Base-by-base conservation (phyloP, 2,329 filamentous ascomycete genomes). In the Phaeophleospora eucalypticola region DNA sequence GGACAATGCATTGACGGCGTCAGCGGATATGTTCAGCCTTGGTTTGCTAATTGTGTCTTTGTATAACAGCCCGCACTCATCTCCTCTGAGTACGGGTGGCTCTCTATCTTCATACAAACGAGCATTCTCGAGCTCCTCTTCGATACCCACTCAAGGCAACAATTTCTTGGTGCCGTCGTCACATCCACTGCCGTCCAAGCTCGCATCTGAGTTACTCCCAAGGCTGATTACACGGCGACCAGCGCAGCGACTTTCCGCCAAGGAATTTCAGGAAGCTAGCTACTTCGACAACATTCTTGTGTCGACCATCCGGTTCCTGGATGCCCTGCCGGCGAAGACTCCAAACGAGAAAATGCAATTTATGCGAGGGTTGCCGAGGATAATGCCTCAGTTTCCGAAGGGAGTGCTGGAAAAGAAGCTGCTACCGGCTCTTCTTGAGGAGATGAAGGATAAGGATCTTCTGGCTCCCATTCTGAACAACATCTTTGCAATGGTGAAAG, bases 271-370 rank as follows among this genome's bases (percentile, higher is more conserved):
- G 64, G 82, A 96, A 66, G 94, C 89, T 61, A 84, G 88, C 56
- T 98, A 94, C 65, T 98, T 98, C 65, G 89, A 98, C 69, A 98
- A 97, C 61, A 87, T 97, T 37, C 76, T 98, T 3, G 89, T 98
- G 17, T 95, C 90, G 0, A 96, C 93, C 0, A 95, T 98, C 52
- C 87, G 93, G 10, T 98, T 98, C 63, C 74, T 98, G 19, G 93
- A 98, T 59, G 80, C 84, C 0, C 81, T 98, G 49, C 91, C 93
- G 0, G 87, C 88, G 27, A 98, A 98, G 71, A 95, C 89, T 1
- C 79, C 87, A 0, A 87, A 82, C 52, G 93, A 98, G 63, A 98
- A 98, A 66, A 79, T 85, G 4, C 84, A 89, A 48, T 98, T 98
- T 65, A 81, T 98, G 78, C 82, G 89, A 45, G 93, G 93, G 0